A percentile compares a stretch with the other conserved stretches of the same genome.
Conservation (phyloP, 2,329 filamentous ascomycete genomes). For the Alternaria ventricosa region DNA sequence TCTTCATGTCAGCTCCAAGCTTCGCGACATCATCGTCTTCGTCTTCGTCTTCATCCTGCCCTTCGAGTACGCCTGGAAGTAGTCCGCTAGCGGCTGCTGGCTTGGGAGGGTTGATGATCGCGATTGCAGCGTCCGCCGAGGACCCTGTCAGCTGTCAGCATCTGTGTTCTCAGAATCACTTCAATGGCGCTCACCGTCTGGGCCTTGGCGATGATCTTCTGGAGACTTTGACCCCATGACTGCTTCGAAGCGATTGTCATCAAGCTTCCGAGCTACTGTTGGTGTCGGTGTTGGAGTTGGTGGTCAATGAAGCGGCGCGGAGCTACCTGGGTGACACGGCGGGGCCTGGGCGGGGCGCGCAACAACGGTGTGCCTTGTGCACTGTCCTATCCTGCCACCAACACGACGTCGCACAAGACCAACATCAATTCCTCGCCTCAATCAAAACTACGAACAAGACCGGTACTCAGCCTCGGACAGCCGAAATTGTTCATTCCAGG, state of each 20-base stretch:
- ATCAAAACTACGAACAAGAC: not conserved
- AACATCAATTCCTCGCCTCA: not conserved
- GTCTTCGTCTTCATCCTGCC: conserved; percentile 57
- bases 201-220: conserved; percentile 42
- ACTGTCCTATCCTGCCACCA: not conserved
- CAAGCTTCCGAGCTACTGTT: not conserved
- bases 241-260: not conserved
- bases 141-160: conserved; percentile 37
- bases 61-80: conserved; percentile 47
- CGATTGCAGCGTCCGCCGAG: conserved; percentile 30
- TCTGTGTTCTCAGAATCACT: not conserved
- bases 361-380: not conserved
- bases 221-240: conserved; percentile 51
- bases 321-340: not conserved
- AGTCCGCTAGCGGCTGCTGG: conserved; percentile 45
- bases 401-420: not conserved
- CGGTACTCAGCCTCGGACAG: not conserved
- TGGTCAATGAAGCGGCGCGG: not conserved
- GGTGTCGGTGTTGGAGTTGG: not conserved
- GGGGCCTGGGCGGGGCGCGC: not conserved
- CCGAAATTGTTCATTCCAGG: not conserved
- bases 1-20: conserved; percentile 41
- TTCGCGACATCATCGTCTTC: conserved; percentile 56
- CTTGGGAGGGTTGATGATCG: conserved; percentile 42
- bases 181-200: conserved; percentile 34